Conservation (phyloP, 495 filamentous ascomycete species). For the Rostrohypoxylon terebratum region DNA sequence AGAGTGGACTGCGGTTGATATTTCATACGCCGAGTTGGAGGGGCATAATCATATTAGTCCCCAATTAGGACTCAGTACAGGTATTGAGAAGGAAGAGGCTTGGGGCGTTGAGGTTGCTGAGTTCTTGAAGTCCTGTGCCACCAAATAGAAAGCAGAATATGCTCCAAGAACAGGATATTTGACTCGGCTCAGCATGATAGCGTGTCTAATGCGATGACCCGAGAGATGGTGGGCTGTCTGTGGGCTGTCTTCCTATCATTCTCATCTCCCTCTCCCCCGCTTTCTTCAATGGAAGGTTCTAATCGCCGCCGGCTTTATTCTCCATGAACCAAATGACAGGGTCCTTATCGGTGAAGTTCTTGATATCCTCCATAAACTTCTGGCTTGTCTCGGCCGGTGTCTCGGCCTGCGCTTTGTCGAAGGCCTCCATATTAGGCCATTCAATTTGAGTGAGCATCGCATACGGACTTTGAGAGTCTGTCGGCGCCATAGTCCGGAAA, state of each 20-base stretch:
- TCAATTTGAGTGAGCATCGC: conserved; percentile 22
- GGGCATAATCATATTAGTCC: conserved; percentile 62
- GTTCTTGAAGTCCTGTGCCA: conserved; percentile 38
- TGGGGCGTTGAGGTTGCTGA: conserved; percentile 55
- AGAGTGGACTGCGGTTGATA: conserved; percentile 46
- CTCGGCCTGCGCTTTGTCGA: conserved; percentile 21
- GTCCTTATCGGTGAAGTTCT: conserved; percentile 33
- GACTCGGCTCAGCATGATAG: neutral
- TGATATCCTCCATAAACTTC: conserved; percentile 33
- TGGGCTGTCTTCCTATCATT: neutral
- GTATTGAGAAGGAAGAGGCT: conserved; percentile 54
- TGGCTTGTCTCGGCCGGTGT: conserved; percentile 17
- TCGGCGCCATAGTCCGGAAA: conserved; percentile 23
- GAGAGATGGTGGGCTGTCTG: neutral
- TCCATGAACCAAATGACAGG: conserved; percentile 43
- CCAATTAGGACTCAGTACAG: conserved; percentile 50
- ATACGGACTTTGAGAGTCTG: conserved; percentile 32
- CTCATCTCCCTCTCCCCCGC: neutral
- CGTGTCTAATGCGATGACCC: too few relatives aligned
- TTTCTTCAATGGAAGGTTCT: neutral
- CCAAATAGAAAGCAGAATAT: conserved; percentile 8
- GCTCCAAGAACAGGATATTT: neutral
- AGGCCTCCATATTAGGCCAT: conserved; percentile 36
- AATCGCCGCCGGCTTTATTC: conserved; percentile 19
- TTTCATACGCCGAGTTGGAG: conserved; percentile 48